Conservation (phyloP, 108 stramenopile genomes). For the Nitzschia sp. region DNA sequence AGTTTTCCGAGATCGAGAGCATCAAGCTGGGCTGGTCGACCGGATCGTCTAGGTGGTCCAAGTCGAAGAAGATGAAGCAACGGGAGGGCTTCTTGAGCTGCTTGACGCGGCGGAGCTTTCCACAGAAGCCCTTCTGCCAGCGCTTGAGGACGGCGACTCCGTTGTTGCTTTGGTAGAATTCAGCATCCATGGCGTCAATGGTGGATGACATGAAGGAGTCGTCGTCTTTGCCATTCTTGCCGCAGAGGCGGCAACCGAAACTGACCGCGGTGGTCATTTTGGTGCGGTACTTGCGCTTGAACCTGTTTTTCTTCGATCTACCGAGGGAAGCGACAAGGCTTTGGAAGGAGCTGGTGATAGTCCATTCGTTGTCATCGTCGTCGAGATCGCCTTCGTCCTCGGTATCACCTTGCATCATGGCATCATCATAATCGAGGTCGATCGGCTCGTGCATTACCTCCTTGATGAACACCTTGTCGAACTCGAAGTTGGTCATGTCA, state of each 20-base stretch:
- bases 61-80: not conserved
- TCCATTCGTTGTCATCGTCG: not conserved
- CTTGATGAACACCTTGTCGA: not conserved
- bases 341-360: no score
- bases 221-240: no score
- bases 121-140: slow-evolving; percentile 1
- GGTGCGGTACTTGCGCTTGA: no score
- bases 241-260: no score
- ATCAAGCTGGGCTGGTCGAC: not conserved
- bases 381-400: not conserved
- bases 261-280: no score
- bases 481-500: not conserved
- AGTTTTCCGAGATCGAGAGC: no score
- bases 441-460: not conserved
- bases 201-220: not conserved
- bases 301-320: no score
- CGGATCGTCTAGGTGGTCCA: not conserved
- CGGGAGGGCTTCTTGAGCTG: not conserved
- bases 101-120: not conserved
- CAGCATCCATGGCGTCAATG: no score
- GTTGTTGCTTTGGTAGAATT: not conserved
- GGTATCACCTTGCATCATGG: not conserved
- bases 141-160: not conserved
- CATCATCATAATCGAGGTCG: not conserved
- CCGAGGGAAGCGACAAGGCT: no score